These are phyloP conservation scores for Phlebiopsis gigantea DNA, from an alignment of 768 basidiomycete species.

Conservation along the genomic window DNA sequence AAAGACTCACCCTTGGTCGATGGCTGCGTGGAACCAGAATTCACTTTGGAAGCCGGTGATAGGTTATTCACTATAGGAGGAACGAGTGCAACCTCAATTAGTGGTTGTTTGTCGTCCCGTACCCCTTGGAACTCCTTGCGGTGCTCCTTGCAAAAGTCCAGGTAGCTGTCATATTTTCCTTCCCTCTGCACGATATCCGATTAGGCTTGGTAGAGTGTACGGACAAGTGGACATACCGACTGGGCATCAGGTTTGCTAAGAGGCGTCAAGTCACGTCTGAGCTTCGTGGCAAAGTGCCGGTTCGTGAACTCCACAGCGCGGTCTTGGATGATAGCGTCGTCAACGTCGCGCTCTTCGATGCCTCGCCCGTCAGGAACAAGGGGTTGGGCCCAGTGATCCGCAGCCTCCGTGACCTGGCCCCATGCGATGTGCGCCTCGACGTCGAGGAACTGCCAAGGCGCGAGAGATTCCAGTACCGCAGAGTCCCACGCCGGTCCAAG, in stretches of 20 bases:
- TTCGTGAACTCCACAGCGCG: slow-evolving; percentile 71
- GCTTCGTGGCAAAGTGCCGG: slow-evolving; percentile 50
- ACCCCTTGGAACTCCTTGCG: slow-evolving; percentile 61
- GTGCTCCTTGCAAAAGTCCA: slow-evolving; percentile 62
- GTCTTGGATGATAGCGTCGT: slow-evolving; percentile 72
- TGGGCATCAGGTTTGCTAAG: slow-evolving; percentile 58
- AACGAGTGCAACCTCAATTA: slow-evolving; percentile 61
- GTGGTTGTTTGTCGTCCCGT: slow-evolving; percentile 57
- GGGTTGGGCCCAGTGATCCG: slow-evolving; percentile 44
- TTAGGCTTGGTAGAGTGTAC: slow-evolving; percentile 7
- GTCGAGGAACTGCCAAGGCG: slow-evolving; percentile 26
- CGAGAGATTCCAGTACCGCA: slow-evolving; percentile 13
- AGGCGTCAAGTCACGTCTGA: slow-evolving; percentile 68
- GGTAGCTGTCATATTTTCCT: slow-evolving; percentile 48
- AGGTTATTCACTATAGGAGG: slow-evolving; percentile 51
- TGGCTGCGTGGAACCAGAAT: slow-evolving; percentile 31
- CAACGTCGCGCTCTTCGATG: slow-evolving; percentile 39
- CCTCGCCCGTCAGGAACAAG: slow-evolving; percentile 34
- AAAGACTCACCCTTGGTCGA: slow-evolving; percentile 55
- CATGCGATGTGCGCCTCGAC: slow-evolving; percentile 54
- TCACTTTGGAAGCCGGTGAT: slow-evolving; percentile 44
- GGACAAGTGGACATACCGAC: slow-evolving; percentile 45
- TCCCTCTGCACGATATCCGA: slow-evolving; percentile 44
- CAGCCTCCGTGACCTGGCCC: slow-evolving; percentile 51
- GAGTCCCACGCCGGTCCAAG: slow-evolving; percentile 37